A percentile compares a stretch with the other conserved stretches of the same genome.
Evolutionary conservation across 768 basidiomycete species (phyloP).

Genomic region (Obba rivulosa): DNA sequence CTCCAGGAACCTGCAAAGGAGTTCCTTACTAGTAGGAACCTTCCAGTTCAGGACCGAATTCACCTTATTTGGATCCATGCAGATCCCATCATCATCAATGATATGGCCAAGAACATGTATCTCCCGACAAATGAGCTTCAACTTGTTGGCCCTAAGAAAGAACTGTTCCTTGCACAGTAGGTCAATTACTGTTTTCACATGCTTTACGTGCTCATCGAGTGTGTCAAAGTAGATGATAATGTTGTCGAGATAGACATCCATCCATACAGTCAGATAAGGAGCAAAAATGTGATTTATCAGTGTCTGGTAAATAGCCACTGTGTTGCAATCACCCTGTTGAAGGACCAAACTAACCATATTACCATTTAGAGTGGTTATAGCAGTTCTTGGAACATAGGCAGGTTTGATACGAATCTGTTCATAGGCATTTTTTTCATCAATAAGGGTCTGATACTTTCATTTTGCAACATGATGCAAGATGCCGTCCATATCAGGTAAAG

Average conservation of each 20-base stretch:
- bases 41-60: conserved; percentile 29
- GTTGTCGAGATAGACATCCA: conserved; percentile 32
- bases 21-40: conserved; percentile 23
- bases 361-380: conserved; percentile 23
- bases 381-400: conserved; percentile 16
- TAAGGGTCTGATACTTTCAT: conserved; percentile 10
- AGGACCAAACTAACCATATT: conserved; percentile 25
- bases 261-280: conserved; percentile 24
- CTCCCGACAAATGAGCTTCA: conserved; percentile 16
- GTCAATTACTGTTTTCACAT: conserved; percentile 13
- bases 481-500: conserved; percentile 21
- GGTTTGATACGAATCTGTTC: conserved; percentile 22
- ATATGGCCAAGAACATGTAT: conserved; percentile 28
- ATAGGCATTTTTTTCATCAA: conserved; percentile 25
- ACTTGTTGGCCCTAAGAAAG: conserved; percentile 17
- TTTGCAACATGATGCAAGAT: conserved; percentile 16
- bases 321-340: conserved; percentile 29
- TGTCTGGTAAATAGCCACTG: conserved; percentile 31
- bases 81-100: conserved; percentile 33
- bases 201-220: conserved; percentile 20
- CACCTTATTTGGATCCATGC: conserved; percentile 41
- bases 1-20: conserved; percentile 30
- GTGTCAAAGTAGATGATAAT: conserved; percentile 28
- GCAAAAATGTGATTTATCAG: conserved; percentile 38
- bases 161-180: conserved; percentile 9